Conservation (phyloP, 2,329 filamentous ascomycete species). For the Aureobasidium melanogenum region DNA sequence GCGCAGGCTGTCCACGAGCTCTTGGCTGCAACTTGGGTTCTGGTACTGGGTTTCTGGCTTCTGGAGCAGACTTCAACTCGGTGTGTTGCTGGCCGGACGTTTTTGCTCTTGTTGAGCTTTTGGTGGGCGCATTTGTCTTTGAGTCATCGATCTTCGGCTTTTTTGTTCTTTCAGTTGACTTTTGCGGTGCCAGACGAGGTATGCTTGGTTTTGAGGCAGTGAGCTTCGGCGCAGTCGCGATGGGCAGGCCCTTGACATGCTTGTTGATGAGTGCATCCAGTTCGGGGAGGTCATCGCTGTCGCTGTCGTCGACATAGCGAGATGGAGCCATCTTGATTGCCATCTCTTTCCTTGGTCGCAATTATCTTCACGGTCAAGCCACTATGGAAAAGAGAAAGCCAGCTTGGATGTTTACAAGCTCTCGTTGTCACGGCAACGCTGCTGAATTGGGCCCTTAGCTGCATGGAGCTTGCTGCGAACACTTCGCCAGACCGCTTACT, state of each 20-base stretch:
- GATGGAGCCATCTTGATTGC: background rate
- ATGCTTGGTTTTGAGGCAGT: background rate
- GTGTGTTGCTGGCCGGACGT: background rate
- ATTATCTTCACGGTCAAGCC: background rate
- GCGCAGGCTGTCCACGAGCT: background rate
- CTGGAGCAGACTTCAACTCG: background rate
- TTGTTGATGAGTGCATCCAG: conserved; percentile 15
- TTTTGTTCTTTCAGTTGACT: background rate
- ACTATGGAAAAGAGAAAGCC: background rate
- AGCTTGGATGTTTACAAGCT: background rate
- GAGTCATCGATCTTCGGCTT: background rate
- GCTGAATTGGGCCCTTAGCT: background rate
- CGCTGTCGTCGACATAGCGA: background rate
- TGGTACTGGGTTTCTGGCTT: background rate
- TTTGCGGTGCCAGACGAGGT: background rate
- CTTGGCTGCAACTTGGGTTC: background rate
- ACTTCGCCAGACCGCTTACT: background rate
- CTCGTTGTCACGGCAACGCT: background rate
- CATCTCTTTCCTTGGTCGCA: background rate
- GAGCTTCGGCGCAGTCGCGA: background rate
- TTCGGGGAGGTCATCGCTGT: conserved; percentile 14
- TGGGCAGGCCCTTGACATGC: conserved; percentile 7
- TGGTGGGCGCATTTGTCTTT: background rate
- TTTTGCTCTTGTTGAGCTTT: background rate
- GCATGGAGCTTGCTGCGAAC: background rate